Conservation (phyloP, 768 basidiomycete genomes). For the Termitomyces sp. region DNA sequence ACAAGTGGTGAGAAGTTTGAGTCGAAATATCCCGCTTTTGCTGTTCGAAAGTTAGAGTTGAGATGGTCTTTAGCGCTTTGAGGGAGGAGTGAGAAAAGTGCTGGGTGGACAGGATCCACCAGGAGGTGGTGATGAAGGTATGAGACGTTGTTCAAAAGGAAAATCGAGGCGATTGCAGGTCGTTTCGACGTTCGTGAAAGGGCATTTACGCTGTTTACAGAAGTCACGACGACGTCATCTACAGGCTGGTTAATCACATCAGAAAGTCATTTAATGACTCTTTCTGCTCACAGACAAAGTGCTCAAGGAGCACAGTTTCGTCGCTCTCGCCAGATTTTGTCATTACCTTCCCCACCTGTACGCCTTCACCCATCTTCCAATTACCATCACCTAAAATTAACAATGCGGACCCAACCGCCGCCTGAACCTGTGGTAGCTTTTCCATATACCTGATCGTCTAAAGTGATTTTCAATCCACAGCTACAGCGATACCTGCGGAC, state of each 20-base stretch:
- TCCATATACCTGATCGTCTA: constrained; percentile 70
- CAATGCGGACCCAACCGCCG: constrained; percentile 61
- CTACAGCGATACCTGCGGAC: neutral
- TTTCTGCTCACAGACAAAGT: constrained; percentile 63
- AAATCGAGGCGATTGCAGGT: constrained; percentile 67
- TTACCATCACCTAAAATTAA: constrained; percentile 79
- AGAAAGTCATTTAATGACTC: too few species aligned
- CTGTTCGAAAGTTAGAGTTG: constrained; percentile 68
- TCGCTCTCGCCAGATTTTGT: constrained; percentile 46
- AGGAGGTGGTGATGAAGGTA: constrained; percentile 62
- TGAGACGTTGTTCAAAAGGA: constrained; percentile 75
- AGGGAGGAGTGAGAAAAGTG: constrained; percentile 49
- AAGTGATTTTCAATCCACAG: constrained; percentile 2
- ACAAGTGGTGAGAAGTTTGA: constrained; percentile 77
- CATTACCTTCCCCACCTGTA: constrained; percentile 47
- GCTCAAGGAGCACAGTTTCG: constrained; percentile 61
- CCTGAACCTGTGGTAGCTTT: constrained; percentile 62
- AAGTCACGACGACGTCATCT: constrained; percentile 76
- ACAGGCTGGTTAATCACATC: neutral
- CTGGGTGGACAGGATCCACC: constrained; percentile 40
- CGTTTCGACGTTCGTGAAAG: constrained; percentile 58
- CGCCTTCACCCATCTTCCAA: constrained; percentile 89
- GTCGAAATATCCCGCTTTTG: constrained; percentile 83
- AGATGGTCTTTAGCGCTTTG: constrained; percentile 58
- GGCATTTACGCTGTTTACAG: constrained; percentile 53